A percentile compares a stretch with the other conserved stretches of the same genome.
Evolutionary conservation across 805 yeast species (phyloP).

Genomic region (Hanseniaspora osmophila): DNA sequence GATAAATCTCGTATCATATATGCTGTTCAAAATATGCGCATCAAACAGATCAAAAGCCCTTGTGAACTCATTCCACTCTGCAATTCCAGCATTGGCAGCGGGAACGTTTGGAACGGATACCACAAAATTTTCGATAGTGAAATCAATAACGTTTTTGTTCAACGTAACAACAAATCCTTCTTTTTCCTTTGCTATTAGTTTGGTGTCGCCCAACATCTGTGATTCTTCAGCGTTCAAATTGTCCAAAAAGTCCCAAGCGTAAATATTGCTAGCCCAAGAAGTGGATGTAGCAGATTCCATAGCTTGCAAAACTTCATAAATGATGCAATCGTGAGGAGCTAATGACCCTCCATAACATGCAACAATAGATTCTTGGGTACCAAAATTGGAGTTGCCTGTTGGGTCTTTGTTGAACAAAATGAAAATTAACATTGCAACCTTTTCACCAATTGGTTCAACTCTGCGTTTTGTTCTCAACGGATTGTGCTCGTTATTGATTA

Average conservation of each 20-base stretch:
- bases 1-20: constrained; percentile 63
- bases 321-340: constrained; percentile 43
- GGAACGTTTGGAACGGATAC: constrained; percentile 21
- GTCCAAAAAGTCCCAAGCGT: constrained; percentile 51
- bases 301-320: constrained; percentile 39
- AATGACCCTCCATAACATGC: constrained; percentile 50
- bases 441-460: constrained; percentile 22
- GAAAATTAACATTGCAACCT: constrained; percentile 33
- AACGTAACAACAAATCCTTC: constrained; percentile 38
- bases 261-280: constrained; percentile 55
- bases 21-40: constrained; percentile 15
- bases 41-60: constrained; percentile 9
- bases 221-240: constrained; percentile 25
- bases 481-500: constrained; percentile 38
- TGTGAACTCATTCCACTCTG: constrained; percentile 19
- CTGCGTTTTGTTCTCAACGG: constrained; percentile 18
- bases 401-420: constrained; percentile 36
- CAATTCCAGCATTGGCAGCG: constrained; percentile 12
- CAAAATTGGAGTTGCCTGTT: constrained; percentile 29
- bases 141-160: constrained; percentile 33
- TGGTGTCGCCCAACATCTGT: constrained; percentile 35
- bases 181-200: constrained; percentile 31
- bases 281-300: constrained; percentile 40
- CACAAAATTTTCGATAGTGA: constrained; percentile 30
- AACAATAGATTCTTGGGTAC: constrained; percentile 37